Percentiles rank a stretch among this genome's conserved stretches.
phyloP scores from a whole-genome alignment of 139 green algal genomes.

The Desmodesmus armatus region DNA sequence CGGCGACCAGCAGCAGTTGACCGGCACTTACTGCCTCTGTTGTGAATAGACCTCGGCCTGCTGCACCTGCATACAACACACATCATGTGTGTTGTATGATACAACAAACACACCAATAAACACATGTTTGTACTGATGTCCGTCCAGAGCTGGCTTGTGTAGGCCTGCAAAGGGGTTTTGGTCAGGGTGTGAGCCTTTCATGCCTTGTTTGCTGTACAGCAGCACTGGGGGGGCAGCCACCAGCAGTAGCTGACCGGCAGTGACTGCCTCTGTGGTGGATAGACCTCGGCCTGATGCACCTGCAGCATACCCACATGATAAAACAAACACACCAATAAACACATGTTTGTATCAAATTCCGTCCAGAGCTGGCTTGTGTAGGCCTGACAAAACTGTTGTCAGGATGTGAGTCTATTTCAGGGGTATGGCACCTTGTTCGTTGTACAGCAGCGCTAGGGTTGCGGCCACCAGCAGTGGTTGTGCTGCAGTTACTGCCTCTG shows the following conservation, averaged over 20 bases:
- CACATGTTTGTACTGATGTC: too few species aligned
- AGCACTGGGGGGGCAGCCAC: conserved; percentile 30
- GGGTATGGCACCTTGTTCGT: conserved; percentile 38
- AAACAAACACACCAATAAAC: too few species aligned
- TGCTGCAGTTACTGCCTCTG: background rate
- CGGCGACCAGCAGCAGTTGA: conserved; percentile 39
- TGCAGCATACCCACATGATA: too few species aligned
- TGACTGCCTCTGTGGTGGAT: conserved; percentile 5
- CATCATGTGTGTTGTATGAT: too few species aligned
- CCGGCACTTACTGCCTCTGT: conserved; percentile 5
- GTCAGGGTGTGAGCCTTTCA: too few species aligned
- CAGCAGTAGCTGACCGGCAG: conserved; percentile 36
- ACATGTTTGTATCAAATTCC: too few species aligned
- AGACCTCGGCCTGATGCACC: conserved; percentile 45
- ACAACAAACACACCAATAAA: too few species aligned
- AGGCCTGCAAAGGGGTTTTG: too few species aligned
- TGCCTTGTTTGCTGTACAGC: conserved; percentile 41
- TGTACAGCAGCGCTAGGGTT: conserved; percentile 42
- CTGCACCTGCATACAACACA: conserved; percentile 41
- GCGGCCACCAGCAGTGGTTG: conserved; percentile 40
- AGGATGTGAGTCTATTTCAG: too few species aligned
- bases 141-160: too few species aligned
- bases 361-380: too few species aligned
- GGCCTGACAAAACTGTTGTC: too few species aligned
- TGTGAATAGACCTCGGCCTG: conserved; percentile 38